Evolutionary conservation across 371 early-diverging fungal genomes (phyloP), one percentile per base, ranked within the genome.

Genomic region (Dichotomocladium elegans): DNA sequence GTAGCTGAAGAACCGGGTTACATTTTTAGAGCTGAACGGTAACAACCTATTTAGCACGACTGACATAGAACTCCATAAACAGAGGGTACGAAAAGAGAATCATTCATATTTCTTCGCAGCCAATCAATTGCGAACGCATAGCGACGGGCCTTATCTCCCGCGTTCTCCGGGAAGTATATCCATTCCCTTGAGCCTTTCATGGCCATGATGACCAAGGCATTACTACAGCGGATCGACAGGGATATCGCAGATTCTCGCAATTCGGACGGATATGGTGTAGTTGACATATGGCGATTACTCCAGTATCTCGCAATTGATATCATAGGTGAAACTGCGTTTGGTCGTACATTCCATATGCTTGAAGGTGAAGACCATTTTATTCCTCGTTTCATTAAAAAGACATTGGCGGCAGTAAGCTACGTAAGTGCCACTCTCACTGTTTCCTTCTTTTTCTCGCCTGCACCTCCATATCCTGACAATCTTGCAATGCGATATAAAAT

Each of bases 321-420:
- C 6, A 74, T 79, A 51, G 81, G 49, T 24, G 56, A 56, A 43
- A 56, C 56, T 49, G 56, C 56, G 2, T 56, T 82, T 56, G 77
- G 81, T 1, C 51, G 62, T 17, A 55, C 69, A 3, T 79, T 82
- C 42, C 61, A 72, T 17, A 67, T 80, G 67, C 45, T 82, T 10
- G 64, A 72, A 22, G 51, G 59, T 7, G 65, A 68, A 12, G 55
- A 50, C 17, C 68, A 75, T 45, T 61, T 61, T 24, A 52, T 80
- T 8, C 68, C 70, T 8, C 40, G 30, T n/a, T 17, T 17, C 2
- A 37, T 37, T 12, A 37, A n/a, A n/a, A 37, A 37, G 37, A 37
- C 37, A 11, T 17, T 37, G 37, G 37, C n/a, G 21, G 21, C 37
- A 12, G 37, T n/a, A 5, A 37, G 17, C 2, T 37, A 37, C 21